Evolutionary conservation across 179 eudicot genomes (phyloP).

Genomic region (Spergularia azorica): DNA sequence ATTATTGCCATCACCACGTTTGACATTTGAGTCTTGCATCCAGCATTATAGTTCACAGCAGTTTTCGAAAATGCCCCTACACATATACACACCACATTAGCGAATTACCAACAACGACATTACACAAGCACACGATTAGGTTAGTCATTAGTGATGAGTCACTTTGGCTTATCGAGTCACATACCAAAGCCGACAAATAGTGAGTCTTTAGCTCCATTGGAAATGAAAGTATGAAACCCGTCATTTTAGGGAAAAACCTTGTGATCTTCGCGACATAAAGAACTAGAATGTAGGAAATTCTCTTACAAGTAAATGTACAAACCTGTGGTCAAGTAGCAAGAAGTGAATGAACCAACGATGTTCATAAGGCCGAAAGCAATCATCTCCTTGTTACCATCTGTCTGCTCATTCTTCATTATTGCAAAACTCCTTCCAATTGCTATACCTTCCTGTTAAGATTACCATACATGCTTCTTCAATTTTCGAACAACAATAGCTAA

Average conservation of each 20-base stretch:
- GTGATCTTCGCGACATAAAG: too few relatives aligned
- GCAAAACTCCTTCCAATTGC: slow-evolving; percentile 97
- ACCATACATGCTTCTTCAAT: neutral
- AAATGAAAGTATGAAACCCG: neutral
- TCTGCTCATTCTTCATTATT: slow-evolving; percentile 59
- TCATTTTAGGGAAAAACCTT: too few relatives aligned
- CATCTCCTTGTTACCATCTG: slow-evolving; percentile 98
- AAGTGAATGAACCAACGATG: slow-evolving; percentile 81
- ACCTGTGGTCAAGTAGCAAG: slow-evolving; percentile 95
- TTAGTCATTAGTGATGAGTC: too few relatives aligned
- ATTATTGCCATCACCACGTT: slow-evolving; percentile 70
- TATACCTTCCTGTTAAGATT: slow-evolving; percentile 73
- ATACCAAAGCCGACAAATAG: too few relatives aligned
- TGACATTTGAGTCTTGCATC: slow-evolving; percentile 75
- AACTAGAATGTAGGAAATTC: neutral
- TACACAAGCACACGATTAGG: too few relatives aligned
- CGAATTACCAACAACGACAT: neutral
- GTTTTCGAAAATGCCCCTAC: slow-evolving; percentile 95
- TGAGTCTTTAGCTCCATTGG: too few relatives aligned
- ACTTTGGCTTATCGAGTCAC: too few relatives aligned
- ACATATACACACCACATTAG: neutral
- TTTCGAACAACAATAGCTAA: neutral
- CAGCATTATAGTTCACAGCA: slow-evolving; percentile 82
- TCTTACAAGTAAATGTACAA: neutral
- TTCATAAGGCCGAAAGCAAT: slow-evolving; percentile 96